Evolutionary conservation across 2,329 filamentous ascomycete species (phyloP), one percentile per base, ranked within the genome.

Genomic region (Metarhizium rileyi): DNA sequence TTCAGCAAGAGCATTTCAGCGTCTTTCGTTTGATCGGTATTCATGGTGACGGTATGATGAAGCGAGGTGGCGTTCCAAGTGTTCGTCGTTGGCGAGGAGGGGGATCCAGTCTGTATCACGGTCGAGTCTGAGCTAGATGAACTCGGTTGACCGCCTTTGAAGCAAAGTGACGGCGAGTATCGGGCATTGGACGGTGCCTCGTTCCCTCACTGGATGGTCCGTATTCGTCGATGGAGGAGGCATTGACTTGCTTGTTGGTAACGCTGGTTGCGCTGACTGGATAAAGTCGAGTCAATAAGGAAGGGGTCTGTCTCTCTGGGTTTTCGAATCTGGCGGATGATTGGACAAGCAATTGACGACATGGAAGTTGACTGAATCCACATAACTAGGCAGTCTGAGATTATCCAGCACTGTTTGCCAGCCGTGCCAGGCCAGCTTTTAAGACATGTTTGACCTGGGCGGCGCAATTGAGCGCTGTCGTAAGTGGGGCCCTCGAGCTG

Each of bases 1-100:
- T 62, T 59, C 50, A 67, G 53, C 20, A 70, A 53, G 49, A 69
- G 57, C 50, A 59, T 54, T 52, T 67, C 61, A 48, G 65, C 63
- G 45, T 59, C 56, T 33, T 62, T 58, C 55, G 52, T 61, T 45
- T 57, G 55, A 42, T 43, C 49, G 51, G 50, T 44, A 50, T 61
- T 57, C 63, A 66, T 67, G 55, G 28, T 57, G 52, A 52, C 25
- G 55, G 59, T 59, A 55, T 60, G 49, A 50, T 58, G 60, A 61
- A 63, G 63, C 63, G 63, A 65, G 51, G 60, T 64, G 63, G 56
- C 53, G 50, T 48, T 55, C 52, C 41, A 40, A 46, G 41, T 22
- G 30, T 43, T 20, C 42, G 41, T 16, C 44, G 25, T 33, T 23
- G 42, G 22, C 23, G 33, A 23, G 27, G 48, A 35, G 44, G 22